Evolutionary conservation across 257 asterid genomes (phyloP), one percentile per base, ranked within the genome.

Genomic region (Rubia yunnanensis): DNA sequence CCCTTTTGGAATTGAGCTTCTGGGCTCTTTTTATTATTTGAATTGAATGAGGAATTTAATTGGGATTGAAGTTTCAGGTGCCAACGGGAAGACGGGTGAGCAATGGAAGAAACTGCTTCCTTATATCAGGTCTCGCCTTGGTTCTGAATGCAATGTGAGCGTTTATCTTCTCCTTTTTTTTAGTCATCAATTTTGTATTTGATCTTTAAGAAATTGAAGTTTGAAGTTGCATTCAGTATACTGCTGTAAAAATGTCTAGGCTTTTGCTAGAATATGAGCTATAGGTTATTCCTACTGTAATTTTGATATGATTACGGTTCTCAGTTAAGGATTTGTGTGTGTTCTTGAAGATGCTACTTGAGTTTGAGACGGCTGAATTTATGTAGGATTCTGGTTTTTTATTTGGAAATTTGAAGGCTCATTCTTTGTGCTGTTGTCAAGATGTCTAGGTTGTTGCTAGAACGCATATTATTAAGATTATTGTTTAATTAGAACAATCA

Each of bases 71-170:
- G 68, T 69, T 72, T 65, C 83, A 94, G 99, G 99, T 58, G 96
- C 99, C 69, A 94, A 90, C 80, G 99, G 99, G 77, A 82, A 75
- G 56, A 85, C 99, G 3, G 99, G 87, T 38, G 87, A 85, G 81
- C 95, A 94, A 80, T 94, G 97, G 99, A 90, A 88, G 86, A 88
- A 82, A 39, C 80, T 90, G 73, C 75, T 94, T 76, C 99, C 99
- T 49, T 84, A 79, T 70, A 78, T 94, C 58, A 80, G 88, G 85
- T 88, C 95, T 77, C 92, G 95, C 73, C 88, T 94, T n/a, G 86
- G 88, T 58, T 77, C 84, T 49, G 91, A 88, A 44, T 94, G 79
- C 78, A 94, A 94, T 72, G 99, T 89, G 81, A 87, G 99, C 23
- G 4, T 50, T 18, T 50, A 26, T 60, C 14, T 63, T 61, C 44